A percentile compares a stretch with the other conserved stretches of the same genome.
Evolutionary conservation across 225 moss, liverwort and hornwort genomes (phyloP).

Genomic region (Neckera pumila): DNA sequence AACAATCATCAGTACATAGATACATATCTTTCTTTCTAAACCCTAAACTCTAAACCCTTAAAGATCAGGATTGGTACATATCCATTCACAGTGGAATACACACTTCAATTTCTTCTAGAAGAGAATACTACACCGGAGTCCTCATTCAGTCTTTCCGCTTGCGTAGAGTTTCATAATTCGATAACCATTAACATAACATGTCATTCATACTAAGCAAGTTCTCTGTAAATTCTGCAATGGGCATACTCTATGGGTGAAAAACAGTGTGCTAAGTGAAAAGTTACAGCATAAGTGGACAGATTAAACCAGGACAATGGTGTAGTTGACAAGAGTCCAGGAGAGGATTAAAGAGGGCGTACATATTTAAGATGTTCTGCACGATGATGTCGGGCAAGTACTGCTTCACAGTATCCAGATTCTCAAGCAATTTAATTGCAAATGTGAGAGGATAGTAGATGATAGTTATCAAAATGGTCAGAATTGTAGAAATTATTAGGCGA

Average conservation of each 20-base stretch:
- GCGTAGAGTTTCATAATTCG: neutral
- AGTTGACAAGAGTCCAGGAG: neutral
- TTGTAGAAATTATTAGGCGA: conserved; percentile 29
- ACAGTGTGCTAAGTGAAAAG: too few relatives aligned
- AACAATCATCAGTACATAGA: neutral
- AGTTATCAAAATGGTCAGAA: conserved; percentile 35
- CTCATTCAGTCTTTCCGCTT: neutral
- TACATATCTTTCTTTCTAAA: neutral
- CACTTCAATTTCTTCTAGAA: neutral
- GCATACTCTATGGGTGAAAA: neutral
- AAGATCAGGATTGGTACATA: neutral
- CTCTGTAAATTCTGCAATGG: neutral
- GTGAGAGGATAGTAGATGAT: conserved; percentile 36
- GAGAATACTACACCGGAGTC: neutral
- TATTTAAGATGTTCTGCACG: conserved; percentile 13
- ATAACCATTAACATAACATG: neutral
- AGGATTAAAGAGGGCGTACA: conserved; percentile 5
- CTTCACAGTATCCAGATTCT: conserved; percentile 32
- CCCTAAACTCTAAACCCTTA: neutral
- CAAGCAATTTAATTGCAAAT: conserved; percentile 6
- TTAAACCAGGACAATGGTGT: neutral
- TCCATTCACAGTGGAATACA: neutral
- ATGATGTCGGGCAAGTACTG: conserved; percentile 14
- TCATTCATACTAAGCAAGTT: neutral
- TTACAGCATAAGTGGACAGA: neutral